phyloP scores from a whole-genome alignment of 78 protist species.

The Emiliania huxleyi region DNA sequence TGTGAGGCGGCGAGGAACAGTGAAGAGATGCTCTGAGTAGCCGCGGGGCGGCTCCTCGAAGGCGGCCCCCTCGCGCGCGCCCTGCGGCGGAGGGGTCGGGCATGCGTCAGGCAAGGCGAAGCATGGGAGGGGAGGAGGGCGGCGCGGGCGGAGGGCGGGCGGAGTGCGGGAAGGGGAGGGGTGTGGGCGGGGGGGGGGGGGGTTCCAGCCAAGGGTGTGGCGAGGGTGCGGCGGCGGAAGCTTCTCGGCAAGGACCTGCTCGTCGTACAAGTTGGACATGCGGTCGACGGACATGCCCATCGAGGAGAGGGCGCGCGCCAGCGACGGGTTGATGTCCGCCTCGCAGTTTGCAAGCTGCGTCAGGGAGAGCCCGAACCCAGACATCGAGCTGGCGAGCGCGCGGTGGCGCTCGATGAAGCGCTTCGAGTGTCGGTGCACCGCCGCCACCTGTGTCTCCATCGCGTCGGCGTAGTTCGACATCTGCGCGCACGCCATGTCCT shows the following conservation, averaged over 20 bases:
- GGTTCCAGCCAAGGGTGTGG: no score
- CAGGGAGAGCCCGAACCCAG: background rate
- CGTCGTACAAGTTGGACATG: background rate
- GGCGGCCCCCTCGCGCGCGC: background rate
- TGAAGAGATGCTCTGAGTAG: no score
- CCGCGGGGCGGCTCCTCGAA: background rate
- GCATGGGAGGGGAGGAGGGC: no score
- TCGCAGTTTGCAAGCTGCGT: conserved; percentile 1
- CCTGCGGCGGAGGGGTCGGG: background rate
- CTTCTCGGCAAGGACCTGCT: background rate
- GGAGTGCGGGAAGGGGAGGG: no score
- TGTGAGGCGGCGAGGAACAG: no score
- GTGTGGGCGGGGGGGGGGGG: no score
- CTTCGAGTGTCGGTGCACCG: background rate
- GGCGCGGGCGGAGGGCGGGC: no score
- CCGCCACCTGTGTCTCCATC: background rate
- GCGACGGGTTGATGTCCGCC: background rate
- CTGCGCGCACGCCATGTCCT: background rate
- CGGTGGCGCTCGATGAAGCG: background rate
- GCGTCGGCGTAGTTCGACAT: background rate
- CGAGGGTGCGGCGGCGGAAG: no score
- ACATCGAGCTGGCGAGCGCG: background rate
- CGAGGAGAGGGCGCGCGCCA: background rate
- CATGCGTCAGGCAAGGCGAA: no score
- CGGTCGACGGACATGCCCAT: background rate